Conservation (phyloP, 805 yeast genomes). For the Sugiyamaella chiloensis region DNA sequence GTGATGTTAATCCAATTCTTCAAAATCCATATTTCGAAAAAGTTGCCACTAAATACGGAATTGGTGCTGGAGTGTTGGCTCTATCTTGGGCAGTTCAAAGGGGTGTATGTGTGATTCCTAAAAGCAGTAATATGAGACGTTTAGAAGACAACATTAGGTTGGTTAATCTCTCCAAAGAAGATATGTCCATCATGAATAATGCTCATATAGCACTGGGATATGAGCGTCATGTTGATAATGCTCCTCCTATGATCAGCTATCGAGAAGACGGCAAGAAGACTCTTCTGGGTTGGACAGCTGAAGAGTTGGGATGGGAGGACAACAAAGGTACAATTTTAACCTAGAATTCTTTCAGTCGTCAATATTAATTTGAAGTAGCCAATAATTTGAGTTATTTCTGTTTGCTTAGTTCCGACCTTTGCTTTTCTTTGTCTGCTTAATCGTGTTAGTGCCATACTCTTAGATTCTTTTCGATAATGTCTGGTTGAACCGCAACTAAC, state of each 20-base stretch:
- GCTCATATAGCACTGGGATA: constrained; percentile 6
- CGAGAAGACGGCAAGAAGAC: constrained; percentile 6
- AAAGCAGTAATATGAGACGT: constrained; percentile 51
- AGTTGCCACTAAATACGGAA: background rate
- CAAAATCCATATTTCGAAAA: constrained; percentile 34
- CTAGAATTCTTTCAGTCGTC: constrained; percentile 29
- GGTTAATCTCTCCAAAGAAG: constrained; percentile 7
- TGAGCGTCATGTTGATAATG: constrained; percentile 5
- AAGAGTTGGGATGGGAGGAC: constrained; percentile 15
- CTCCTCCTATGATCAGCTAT: constrained; percentile 7
- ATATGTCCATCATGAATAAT: constrained; percentile 6
- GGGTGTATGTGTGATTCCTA: constrained; percentile 59
- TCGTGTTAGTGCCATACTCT: too few species aligned
- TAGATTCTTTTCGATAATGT: too few species aligned
- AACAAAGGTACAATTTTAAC: constrained; percentile 17
- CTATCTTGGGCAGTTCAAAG: constrained; percentile 32
- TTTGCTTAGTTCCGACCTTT: too few species aligned
- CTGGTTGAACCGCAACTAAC: too few species aligned
- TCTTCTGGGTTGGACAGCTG: constrained; percentile 11
- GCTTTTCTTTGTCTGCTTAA: too few species aligned
- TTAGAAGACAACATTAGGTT: constrained; percentile 2
- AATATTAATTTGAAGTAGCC: too few species aligned
- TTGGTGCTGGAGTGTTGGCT: constrained; percentile 4
- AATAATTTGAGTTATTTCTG: too few species aligned
- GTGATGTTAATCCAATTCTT: constrained; percentile 41